Evolutionary conservation across 495 filamentous ascomycete genomes (phyloP), one percentile per base, ranked within the genome.

Genomic region (Aspergillus wentii): DNA sequence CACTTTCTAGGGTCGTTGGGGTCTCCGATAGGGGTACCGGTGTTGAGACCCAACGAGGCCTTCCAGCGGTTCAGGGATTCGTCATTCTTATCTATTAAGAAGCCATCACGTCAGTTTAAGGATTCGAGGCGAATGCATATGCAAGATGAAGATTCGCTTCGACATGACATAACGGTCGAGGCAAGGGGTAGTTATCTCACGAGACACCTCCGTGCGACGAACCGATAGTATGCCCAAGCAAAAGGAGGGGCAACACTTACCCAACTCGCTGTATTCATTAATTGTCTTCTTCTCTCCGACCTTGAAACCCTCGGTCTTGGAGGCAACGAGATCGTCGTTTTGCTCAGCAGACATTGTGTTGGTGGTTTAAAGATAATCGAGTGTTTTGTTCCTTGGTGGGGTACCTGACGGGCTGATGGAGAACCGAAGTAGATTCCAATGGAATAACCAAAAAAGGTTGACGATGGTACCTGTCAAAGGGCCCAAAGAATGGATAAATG

Each of bases 41-140:
- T 56, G 45, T 72, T 74, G 32, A 97, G 76, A 44, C 94, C 92
- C 22, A 98, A 79, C 3, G 92, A 96, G 51, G 87, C 80, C 72
- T 98, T 98, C 86, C 92, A 98, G 46, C 90, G 85, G 62, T 90
- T 83, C 54, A 98, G 80, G 43, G 91, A 88, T 60, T 97, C 90
- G 64, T 98, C 92, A 48, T 84, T 70, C 45, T 73, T 63, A 55
- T 85, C 80, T 61, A 38, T 32, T 13, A 28, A 27, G 38, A 34
- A n/a, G n/a, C n/a, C n/a, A n/a, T n/a, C n/a, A n/a, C n/a, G n/a
- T n/a, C n/a, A n/a, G n/a, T n/a, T n/a, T n/a, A n/a, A n/a, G n/a
- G n/a, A n/a, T n/a, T n/a, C n/a, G 35, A 26, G 11, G 15, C 26
- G 16, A 30, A 43, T 19, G 23, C 13, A 52, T 33, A 45, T 38